phyloP scores from a whole-genome alignment of 1,139 yeast genomes.

The Geotrichum phurueaensis region DNA sequence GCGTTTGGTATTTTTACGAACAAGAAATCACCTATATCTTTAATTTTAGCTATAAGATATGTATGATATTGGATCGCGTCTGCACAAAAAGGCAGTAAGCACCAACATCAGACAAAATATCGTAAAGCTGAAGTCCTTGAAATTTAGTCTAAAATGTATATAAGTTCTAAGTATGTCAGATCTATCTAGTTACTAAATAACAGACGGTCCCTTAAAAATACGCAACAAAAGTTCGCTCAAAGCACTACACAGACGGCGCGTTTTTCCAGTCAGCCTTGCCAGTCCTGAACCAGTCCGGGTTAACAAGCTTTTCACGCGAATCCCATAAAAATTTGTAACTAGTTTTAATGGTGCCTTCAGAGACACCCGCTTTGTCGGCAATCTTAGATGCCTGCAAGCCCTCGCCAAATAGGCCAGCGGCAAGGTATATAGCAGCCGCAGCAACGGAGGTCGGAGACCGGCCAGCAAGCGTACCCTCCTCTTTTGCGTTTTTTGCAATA shows the following conservation, averaged over 20 bases:
- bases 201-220: no score
- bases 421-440: constrained; percentile 93
- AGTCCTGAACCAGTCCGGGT: constrained; percentile 66
- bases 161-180: no score
- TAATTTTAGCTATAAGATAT: no score
- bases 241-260: constrained; percentile 47
- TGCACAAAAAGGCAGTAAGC: no score
- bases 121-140: no score
- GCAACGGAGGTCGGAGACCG: constrained; percentile 96
- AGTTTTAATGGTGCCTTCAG: constrained; percentile 95
- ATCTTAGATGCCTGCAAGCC: constrained; percentile 63
- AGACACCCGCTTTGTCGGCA: constrained; percentile 90
- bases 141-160: no score
- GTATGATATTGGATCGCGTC: no score
- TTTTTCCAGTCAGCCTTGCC: constrained; percentile 57
- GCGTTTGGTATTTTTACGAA: no score
- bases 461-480: constrained; percentile 90
- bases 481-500: constrained; percentile 83
- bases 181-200: no score
- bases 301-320: constrained; percentile 64
- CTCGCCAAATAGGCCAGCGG: constrained; percentile 71
- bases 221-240: no score
- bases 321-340: constrained; percentile 79
- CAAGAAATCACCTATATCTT: no score
- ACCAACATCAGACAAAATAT: no score